A percentile compares a stretch with the other conserved stretches of the same genome.
phyloP scores from a whole-genome alignment of 225 moss, liverwort and hornwort genomes.

The Straminergon stramineum region DNA sequence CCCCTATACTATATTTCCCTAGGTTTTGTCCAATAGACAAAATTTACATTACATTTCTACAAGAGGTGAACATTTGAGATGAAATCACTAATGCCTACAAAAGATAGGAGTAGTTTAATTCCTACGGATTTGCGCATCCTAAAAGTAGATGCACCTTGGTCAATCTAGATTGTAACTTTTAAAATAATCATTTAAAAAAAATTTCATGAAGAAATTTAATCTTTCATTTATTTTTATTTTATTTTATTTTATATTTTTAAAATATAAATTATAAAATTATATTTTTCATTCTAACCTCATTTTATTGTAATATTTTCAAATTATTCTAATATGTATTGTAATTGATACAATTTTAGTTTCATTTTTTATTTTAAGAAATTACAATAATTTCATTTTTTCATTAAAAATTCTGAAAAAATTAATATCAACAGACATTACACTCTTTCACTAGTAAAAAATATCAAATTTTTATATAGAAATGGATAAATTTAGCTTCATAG shows the following conservation, averaged over 20 bases:
- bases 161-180: background rate
- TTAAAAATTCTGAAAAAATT: background rate
- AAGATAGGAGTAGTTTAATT: background rate
- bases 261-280: background rate
- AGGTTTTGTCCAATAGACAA: too few relatives aligned
- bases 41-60: too few relatives aligned
- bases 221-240: too few relatives aligned
- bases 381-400: background rate
- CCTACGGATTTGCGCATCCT: fast-evolving
- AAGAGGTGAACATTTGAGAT: background rate
- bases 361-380: background rate
- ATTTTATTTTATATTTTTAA: too few relatives aligned
- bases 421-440: background rate
- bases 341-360: background rate
- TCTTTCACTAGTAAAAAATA: background rate
- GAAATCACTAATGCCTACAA: background rate
- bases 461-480: background rate
- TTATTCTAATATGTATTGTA: background rate
- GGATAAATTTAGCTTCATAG: background rate
- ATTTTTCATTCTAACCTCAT: background rate
- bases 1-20: too few relatives aligned
- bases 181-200: background rate
- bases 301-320: background rate
- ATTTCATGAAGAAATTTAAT: too few relatives aligned
- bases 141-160: background rate